Conservation (phyloP, 176 grass and related monocot genomes). For the Musa itinerans region DNA sequence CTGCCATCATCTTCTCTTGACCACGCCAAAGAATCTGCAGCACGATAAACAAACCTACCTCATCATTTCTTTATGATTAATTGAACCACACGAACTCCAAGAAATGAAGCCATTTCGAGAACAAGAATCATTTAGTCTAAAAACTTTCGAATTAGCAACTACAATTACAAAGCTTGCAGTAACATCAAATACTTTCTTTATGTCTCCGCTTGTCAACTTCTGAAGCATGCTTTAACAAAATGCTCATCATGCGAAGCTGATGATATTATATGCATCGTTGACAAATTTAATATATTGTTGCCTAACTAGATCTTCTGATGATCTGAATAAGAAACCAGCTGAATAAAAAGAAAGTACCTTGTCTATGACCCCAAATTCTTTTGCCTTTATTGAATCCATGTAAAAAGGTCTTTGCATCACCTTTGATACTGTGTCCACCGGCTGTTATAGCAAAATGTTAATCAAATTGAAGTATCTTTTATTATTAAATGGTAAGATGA, state of each 20-base stretch:
- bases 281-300: not conserved
- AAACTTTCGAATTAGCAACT: no score
- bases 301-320: not conserved
- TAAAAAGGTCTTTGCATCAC: constrained; percentile 61
- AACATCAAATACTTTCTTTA: not conserved
- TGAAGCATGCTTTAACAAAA: constrained; percentile 2
- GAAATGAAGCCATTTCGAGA: constrained; percentile 1
- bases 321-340: not conserved
- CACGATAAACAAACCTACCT: constrained; percentile 19
- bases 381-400: constrained; percentile 72
- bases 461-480: constrained; percentile 1
- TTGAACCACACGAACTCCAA: not conserved
- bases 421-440: constrained; percentile 63
- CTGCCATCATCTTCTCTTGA: constrained; percentile 68
- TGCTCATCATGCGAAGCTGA: not conserved
- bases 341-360: constrained; percentile 56
- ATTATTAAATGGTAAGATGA: constrained; percentile 2
- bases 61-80: constrained; percentile 3
- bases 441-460: constrained; percentile 27
- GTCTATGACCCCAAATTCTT: constrained; percentile 94
- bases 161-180: not conserved
- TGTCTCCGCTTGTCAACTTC: not conserved
- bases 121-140: not conserved
- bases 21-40: constrained; percentile 65
- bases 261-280: no score